phyloP scores from a whole-genome alignment of 2,329 filamentous ascomycete species.

The Colletotrichum shisoi region DNA sequence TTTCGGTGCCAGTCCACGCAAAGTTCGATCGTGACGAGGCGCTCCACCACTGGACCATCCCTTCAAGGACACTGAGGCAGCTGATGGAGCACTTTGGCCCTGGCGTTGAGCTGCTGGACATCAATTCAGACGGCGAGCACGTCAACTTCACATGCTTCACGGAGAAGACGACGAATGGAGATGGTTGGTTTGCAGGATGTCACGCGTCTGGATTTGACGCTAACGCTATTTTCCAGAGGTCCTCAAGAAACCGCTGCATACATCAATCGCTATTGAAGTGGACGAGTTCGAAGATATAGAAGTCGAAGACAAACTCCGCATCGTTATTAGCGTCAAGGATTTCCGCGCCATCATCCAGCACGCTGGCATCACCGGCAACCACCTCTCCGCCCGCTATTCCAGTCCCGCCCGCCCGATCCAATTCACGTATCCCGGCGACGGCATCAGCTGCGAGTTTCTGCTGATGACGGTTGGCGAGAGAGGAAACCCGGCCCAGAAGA shows the following conservation, averaged over 20 bases:
- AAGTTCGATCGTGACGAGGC: conserved; percentile 74
- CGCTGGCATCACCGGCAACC: conserved; percentile 72
- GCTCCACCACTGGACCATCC: conserved; percentile 75
- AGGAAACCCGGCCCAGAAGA: conserved; percentile 57
- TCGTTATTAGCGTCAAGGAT: conserved; percentile 83
- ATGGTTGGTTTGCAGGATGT: conserved; percentile 46
- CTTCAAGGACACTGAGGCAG: conserved; percentile 74
- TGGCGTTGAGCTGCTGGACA: conserved; percentile 81
- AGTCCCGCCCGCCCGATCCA: conserved; percentile 75
- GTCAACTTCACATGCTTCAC: conserved; percentile 84
- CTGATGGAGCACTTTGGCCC: conserved; percentile 83
- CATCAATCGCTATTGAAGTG: conserved; percentile 77
- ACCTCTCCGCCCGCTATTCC: conserved; percentile 74
- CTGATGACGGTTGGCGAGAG: conserved; percentile 82
- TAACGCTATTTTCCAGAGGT: conserved; percentile 61
- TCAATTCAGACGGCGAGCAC: conserved; percentile 75
- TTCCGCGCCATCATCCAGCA: conserved; percentile 81
- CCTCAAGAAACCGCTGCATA: conserved; percentile 80
- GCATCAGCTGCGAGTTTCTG: conserved; percentile 77
- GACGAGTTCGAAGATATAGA: conserved; percentile 79
- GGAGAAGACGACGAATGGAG: conserved; percentile 75
- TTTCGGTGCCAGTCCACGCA: conserved; percentile 76
- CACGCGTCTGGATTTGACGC: conserved; percentile 24
- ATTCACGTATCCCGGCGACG: conserved; percentile 73
- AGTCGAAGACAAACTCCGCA: conserved; percentile 77